These are phyloP conservation scores for Ophiocordyceps camponoti-floridani DNA, from an alignment of 2,329 filamentous ascomycete species.

Conservation along the genomic window DNA sequence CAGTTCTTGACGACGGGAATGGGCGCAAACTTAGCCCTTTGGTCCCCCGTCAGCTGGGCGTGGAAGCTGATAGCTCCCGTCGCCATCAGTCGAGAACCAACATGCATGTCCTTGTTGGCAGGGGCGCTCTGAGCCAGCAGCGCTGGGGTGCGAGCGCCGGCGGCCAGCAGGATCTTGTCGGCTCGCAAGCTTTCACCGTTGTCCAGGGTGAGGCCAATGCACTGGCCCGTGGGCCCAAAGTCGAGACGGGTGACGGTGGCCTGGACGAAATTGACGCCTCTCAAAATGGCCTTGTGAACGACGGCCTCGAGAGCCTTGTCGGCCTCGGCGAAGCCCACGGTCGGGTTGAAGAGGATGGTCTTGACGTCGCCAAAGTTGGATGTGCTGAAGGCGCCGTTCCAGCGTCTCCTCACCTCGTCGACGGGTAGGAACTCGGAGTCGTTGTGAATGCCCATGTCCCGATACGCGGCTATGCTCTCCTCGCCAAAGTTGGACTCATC, in stretches of 20 bases:
- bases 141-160: constrained; percentile 37
- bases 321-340: constrained; percentile 40
- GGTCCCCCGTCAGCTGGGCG: constrained; percentile 19
- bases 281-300: constrained; percentile 29
- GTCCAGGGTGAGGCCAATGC: constrained; percentile 28
- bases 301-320: constrained; percentile 36
- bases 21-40: constrained; percentile 26
- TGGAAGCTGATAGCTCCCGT: constrained; percentile 32
- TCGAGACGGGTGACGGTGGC: constrained; percentile 27
- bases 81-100: constrained; percentile 33
- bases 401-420: constrained; percentile 33
- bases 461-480: constrained; percentile 21
- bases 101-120: constrained; percentile 29
- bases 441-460: constrained; percentile 19
- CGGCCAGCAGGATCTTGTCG: constrained; percentile 33
- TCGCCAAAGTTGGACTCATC: constrained; percentile 23
- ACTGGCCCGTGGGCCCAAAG: constrained; percentile 26
- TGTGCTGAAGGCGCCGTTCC: constrained; percentile 37
- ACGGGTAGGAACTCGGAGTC: constrained; percentile 21
- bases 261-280: constrained; percentile 36
- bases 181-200: constrained; percentile 28
- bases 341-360: constrained; percentile 37
- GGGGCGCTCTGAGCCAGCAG: constrained; percentile 33
- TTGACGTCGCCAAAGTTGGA: constrained; percentile 37
- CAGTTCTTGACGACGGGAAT: constrained; percentile 36